These are phyloP conservation scores for Pisolithus tinctorius DNA, from an alignment of 768 basidiomycete species.

Conservation along the genomic window DNA sequence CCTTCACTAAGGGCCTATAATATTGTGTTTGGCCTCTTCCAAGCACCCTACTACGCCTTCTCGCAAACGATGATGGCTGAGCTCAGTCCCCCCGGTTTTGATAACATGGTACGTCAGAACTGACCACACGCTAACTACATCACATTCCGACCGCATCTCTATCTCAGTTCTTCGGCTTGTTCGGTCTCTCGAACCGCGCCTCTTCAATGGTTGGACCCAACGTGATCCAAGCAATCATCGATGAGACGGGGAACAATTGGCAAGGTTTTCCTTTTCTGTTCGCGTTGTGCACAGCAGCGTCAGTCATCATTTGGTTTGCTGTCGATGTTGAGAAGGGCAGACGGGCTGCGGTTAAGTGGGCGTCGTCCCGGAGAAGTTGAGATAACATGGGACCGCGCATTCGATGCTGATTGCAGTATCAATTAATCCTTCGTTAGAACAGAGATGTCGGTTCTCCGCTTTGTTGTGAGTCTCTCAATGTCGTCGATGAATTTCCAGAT, in stretches of 20 bases:
- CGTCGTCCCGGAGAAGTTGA: conserved; percentile 23
- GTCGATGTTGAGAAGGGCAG: conserved; percentile 61
- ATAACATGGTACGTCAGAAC: conserved; percentile 54
- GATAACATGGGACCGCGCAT: neutral
- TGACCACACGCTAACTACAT: neutral
- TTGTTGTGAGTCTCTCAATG: too few relatives aligned
- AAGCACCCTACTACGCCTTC: conserved; percentile 84
- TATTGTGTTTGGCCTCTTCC: conserved; percentile 72
- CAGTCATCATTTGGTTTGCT: conserved; percentile 71
- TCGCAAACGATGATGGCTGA: conserved; percentile 88
- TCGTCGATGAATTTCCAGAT: too few relatives aligned
- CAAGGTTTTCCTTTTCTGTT: conserved; percentile 82
- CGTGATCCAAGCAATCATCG: conserved; percentile 78
- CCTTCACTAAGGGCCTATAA: conserved; percentile 63
- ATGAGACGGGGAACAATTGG: conserved; percentile 69
- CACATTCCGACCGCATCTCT: neutral
- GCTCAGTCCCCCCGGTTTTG: conserved; percentile 80
- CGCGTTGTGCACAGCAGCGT: conserved; percentile 58
- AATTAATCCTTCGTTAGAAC: too few relatives aligned
- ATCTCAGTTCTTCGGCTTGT: conserved; percentile 76
- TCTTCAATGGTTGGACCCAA: conserved; percentile 87
- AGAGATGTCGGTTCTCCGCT: too few relatives aligned
- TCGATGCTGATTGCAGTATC: too few relatives aligned
- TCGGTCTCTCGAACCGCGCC: conserved; percentile 76
- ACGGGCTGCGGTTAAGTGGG: conserved; percentile 55